Percentiles rank a stretch among this genome's conserved stretches.
phyloP scores from a whole-genome alignment of 306 rosid genomes.

The Vicia faba region DNA sequence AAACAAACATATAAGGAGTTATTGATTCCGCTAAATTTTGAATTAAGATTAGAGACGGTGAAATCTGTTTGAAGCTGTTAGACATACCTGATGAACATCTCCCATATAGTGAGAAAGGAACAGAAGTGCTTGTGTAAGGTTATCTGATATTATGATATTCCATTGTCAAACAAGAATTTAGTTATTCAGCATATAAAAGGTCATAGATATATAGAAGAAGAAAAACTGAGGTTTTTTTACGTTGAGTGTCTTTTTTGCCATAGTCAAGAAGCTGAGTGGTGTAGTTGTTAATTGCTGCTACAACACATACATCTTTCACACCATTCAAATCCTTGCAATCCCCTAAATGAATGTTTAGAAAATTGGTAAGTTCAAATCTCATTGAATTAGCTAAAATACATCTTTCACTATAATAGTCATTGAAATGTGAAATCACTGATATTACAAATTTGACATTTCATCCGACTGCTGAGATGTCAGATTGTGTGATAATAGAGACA shows the following conservation, averaged over 20 bases:
- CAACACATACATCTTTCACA: constrained; percentile 65
- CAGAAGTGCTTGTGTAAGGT: constrained; percentile 85
- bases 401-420: neutral
- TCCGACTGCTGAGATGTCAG: neutral
- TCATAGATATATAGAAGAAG: neutral
- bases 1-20: neutral
- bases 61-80: neutral
- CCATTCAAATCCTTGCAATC: constrained; percentile 76
- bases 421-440: neutral
- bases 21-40: no score
- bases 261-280: constrained; percentile 64
- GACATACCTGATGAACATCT: constrained; percentile 80
- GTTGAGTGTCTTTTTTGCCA: constrained; percentile 36
- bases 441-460: neutral
- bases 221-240: constrained; percentile 42
- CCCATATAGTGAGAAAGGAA: constrained; percentile 90
- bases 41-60: no score
- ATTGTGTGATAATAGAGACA: neutral
- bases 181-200: constrained; percentile 2
- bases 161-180: constrained; percentile 18
- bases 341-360: constrained; percentile 48
- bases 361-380: constrained; percentile 2
- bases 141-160: constrained; percentile 70
- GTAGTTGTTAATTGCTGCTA: constrained; percentile 72
- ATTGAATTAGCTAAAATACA: neutral